Evolutionary conservation across 129 eudicot genomes (phyloP).

Genomic region (Solidago caesia): DNA sequence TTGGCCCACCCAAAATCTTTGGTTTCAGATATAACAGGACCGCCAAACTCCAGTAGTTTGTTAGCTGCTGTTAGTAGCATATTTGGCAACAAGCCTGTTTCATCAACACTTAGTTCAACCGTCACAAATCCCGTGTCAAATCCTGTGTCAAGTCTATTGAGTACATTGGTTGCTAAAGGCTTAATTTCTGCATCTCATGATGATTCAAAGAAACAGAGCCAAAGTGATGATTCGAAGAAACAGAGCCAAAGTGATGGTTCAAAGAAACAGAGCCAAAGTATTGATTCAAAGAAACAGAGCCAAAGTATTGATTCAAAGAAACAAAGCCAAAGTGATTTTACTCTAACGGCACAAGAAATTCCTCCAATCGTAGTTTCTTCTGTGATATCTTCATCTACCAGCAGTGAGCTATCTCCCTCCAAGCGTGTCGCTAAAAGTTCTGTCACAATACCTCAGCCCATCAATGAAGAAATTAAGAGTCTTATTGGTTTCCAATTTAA

Average conservation of each 20-base stretch:
- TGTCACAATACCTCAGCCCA: conserved; percentile 27
- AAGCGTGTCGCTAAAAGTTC: conserved; percentile 21
- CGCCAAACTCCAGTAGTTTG: conserved; percentile 52
- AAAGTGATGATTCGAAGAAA: conserved; percentile 18
- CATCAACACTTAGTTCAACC: conserved; percentile 36
- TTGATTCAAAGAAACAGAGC: conserved; percentile 26
- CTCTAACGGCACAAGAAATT: conserved; percentile 26
- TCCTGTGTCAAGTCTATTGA: conserved; percentile 72
- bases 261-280: conserved; percentile 23
- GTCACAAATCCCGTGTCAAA: conserved; percentile 27
- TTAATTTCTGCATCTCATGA: conserved; percentile 66
- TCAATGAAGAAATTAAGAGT: conserved; percentile 39
- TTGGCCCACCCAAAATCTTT: conserved; percentile 37
- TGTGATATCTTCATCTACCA: conserved; percentile 24
- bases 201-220: conserved; percentile 25
- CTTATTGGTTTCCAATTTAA: conserved; percentile 67
- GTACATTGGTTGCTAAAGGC: conserved; percentile 77
- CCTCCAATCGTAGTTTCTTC: conserved; percentile 31
- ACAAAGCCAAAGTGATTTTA: conserved; percentile 25
- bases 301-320: neutral
- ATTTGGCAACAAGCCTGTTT: conserved; percentile 36
- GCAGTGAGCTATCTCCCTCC: conserved; percentile 34
- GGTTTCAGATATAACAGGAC: conserved; percentile 39
- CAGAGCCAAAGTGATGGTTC: conserved; percentile 25
- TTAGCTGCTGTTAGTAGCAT: conserved; percentile 67